Conservation (phyloP, 306 rosid species). For the Mimosa pudica region DNA sequence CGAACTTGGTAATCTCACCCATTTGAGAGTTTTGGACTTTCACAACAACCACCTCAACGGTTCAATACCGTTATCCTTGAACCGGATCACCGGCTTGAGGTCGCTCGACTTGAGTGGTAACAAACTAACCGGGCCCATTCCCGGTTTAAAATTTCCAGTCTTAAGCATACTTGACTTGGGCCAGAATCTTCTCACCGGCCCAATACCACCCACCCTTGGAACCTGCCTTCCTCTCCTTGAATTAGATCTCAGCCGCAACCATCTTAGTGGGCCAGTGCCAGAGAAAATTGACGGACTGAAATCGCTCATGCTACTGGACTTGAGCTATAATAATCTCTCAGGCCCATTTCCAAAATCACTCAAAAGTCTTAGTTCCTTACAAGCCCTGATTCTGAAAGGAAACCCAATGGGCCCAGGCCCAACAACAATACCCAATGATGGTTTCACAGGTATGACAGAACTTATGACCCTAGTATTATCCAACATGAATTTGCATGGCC, state of each 20-base stretch:
- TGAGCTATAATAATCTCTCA: slow-evolving; percentile 66
- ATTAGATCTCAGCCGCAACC: slow-evolving; percentile 44
- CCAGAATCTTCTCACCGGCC: slow-evolving; percentile 58
- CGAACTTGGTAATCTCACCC: slow-evolving; percentile 69
- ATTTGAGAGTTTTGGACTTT: slow-evolving; percentile 66
- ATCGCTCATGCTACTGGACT: slow-evolving; percentile 68
- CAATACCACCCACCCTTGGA: slow-evolving; percentile 42
- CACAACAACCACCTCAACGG: slow-evolving; percentile 75
- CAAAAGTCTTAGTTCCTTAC: slow-evolving; percentile 49
- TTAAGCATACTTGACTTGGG: slow-evolving; percentile 65
- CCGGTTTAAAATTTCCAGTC: slow-evolving; percentile 37
- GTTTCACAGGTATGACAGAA: slow-evolving; percentile 58
- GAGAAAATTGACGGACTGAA: slow-evolving; percentile 43
- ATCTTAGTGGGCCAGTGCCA: slow-evolving; percentile 32
- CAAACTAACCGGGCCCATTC: slow-evolving; percentile 59
- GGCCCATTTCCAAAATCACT: slow-evolving; percentile 64
- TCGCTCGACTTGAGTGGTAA: slow-evolving; percentile 63
- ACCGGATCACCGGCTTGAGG: slow-evolving; percentile 50
- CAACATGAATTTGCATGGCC: slow-evolving; percentile 63
- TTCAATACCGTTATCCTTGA: slow-evolving; percentile 59
- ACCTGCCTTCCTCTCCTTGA: slow-evolving; percentile 36
- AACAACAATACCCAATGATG: slow-evolving; percentile 43
- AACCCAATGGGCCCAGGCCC: slow-evolving; percentile 69
- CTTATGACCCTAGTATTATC: slow-evolving; percentile 67
- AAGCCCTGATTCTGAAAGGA: slow-evolving; percentile 73